phyloP scores from a whole-genome alignment of 1,284 basidiomycete species.

The Heterobasidion parviporum region DNA sequence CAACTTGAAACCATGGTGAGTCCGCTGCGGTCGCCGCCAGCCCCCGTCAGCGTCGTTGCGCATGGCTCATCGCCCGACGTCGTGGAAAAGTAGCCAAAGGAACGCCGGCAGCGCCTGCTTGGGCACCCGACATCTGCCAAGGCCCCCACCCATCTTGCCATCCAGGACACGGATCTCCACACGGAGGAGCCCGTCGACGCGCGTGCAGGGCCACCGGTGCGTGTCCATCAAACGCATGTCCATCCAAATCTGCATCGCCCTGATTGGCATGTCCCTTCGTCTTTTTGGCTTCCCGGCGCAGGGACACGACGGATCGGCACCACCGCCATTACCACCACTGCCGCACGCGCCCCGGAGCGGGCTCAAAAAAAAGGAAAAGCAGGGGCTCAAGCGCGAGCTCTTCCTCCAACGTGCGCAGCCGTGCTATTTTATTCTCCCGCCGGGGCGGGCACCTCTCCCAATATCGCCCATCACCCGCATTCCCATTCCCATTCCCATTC shows the following conservation, averaged over 20 bases:
- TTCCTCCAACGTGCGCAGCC: slow-evolving; percentile 51
- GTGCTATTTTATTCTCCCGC: not conserved
- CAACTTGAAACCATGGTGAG: no score
- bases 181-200: slow-evolving; percentile 32
- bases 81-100: slow-evolving; percentile 44
- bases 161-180: slow-evolving; percentile 39
- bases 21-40: no score
- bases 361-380: slow-evolving; percentile 65
- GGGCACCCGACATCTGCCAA: slow-evolving; percentile 47
- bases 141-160: slow-evolving; percentile 33
- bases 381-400: slow-evolving; percentile 54
- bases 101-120: slow-evolving; percentile 33
- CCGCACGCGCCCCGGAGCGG: slow-evolving; percentile 13
- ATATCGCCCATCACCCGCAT: no score
- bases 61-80: no score
- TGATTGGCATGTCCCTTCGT: not conserved
- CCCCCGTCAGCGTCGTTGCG: no score
- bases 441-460: not conserved
- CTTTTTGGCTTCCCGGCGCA: no score
- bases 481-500: no score
- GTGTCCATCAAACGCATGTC: slow-evolving; percentile 2
- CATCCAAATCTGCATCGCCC: not conserved
- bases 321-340: not conserved
- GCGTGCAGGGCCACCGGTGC: slow-evolving; percentile 13
- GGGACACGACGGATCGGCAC: no score